Conservation (phyloP, 768 basidiomycete genomes). For the Calocybe gangraenosa region DNA sequence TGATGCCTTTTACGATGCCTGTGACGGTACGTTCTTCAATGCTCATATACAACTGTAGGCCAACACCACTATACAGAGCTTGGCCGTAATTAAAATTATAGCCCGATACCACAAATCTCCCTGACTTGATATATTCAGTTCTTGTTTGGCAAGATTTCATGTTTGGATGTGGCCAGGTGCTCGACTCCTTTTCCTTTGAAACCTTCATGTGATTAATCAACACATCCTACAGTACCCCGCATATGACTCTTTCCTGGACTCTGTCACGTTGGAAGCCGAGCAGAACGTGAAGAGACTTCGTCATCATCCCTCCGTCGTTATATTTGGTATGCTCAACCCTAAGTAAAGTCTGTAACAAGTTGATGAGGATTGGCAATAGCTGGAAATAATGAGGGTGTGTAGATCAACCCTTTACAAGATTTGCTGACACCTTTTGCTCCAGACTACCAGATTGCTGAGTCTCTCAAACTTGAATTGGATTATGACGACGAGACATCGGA, state of each 20-base stretch:
- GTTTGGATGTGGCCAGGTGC: conserved; percentile 86
- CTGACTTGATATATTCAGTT: conserved; percentile 31
- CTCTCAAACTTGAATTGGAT: conserved; percentile 71
- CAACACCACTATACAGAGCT: conserved; percentile 40
- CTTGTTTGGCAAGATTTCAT: conserved; percentile 98
- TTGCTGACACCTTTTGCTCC: neutral
- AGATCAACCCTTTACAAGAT: neutral
- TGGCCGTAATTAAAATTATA: conserved; percentile 47
- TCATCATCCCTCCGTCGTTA: conserved; percentile 85
- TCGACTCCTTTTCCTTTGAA: conserved; percentile 1
- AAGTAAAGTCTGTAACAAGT: neutral
- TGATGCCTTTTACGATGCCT: conserved; percentile 80
- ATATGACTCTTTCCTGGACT: conserved; percentile 71
- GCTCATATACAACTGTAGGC: neutral
- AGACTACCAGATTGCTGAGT: conserved; percentile 91
- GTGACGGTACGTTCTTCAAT: conserved; percentile 51
- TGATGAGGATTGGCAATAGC: conserved; percentile 33
- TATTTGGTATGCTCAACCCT: conserved; percentile 57
- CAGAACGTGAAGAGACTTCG: conserved; percentile 82
- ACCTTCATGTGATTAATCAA: neutral
- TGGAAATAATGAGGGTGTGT: conserved; percentile 74
- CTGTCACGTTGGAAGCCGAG: conserved; percentile 73
- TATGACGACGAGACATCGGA: conserved; percentile 83
- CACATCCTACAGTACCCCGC: conserved; percentile 68
- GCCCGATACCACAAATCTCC: conserved; percentile 3